Evolutionary conservation across 2,329 filamentous ascomycete species (phyloP), one percentile per base, ranked within the genome.

Genomic region (Calonectria montana): DNA sequence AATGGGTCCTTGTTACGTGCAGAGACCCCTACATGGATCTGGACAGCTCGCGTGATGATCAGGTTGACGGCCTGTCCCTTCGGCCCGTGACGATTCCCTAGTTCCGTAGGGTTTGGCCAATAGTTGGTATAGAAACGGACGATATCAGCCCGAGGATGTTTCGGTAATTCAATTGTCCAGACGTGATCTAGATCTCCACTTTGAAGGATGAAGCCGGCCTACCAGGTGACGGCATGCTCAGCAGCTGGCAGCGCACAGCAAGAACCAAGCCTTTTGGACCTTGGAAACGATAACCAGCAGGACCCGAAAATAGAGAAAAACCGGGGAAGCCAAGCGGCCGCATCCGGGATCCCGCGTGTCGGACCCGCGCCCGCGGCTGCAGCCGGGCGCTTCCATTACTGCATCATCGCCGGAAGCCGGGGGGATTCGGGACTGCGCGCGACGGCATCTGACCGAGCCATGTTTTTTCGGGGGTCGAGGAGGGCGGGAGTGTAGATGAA

Each of bases 361-460:
- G 53, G 53, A 39, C 53, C 65, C 66, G 63, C 53, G 35, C 43
- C 69, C 65, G 65, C 57, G 43, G 31, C 45, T 67, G 65, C 57
- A 63, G 65, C 29, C 41, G 55, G 64, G 39, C 35, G 53, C 61
- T 67, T 67, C 65, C 18, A 67, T 59, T 67, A 47, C 69, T 65
- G 64, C 66, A 67, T 71, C 59, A 57, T 71, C 59, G 71, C 64
- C 64, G 65, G 63, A 65, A 70, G 63, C 67, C 71, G 71, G 71
- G 64, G 69, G 62, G 65, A 63, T 61, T 67, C 61, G 62, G 66
- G 63, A 70, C 41, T 31, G 35, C 12, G 15, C 35, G 53, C 39
- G 31, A 69, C 69, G 65, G 65, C 35, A 71, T 65, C 48, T 68
- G 61, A 23, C 69, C 69, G 65, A 68, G 65, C 48, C 29, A n/a